Percentiles rank a stretch among this genome's conserved stretches.
These are phyloP conservation scores for Amanita jacksonii DNA, from an alignment of 768 basidiomycete genomes.

Conservation along the genomic window DNA sequence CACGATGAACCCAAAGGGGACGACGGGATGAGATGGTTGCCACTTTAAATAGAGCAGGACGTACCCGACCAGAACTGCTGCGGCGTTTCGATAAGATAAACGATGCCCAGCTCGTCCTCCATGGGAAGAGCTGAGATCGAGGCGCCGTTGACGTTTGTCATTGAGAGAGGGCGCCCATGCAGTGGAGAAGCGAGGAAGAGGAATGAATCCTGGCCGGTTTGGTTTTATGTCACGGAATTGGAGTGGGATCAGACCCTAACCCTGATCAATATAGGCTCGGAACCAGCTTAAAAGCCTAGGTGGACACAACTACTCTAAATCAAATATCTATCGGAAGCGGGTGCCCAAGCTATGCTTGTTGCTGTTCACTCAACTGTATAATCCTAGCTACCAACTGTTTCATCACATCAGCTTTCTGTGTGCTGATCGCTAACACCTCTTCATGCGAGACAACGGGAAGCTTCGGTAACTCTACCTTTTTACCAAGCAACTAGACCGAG, in stretches of 20 bases:
- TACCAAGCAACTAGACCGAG: constrained; percentile 55
- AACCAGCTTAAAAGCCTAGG: too few relatives aligned
- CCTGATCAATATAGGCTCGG: neutral
- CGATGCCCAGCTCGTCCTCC: constrained; percentile 68
- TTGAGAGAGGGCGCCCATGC: constrained; percentile 18
- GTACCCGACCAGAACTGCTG: constrained; percentile 89
- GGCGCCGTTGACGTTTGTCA: constrained; percentile 19
- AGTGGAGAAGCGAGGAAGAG: neutral
- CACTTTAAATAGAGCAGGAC: constrained; percentile 15
- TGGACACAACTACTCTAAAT: too few relatives aligned
- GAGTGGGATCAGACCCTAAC: constrained; percentile 8
- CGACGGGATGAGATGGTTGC: neutral
- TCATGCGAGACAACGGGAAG: constrained; percentile 60
- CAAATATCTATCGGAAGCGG: neutral
- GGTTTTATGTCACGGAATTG: constrained; percentile 7
- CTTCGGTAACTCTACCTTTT: constrained; percentile 28
- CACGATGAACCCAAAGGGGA: neutral
- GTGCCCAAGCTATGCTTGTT: constrained; percentile 1
- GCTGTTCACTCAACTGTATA: constrained; percentile 26
- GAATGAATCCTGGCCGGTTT: neutral
- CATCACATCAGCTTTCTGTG: constrained; percentile 63
- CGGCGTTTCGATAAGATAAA: constrained; percentile 73
- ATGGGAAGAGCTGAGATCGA: constrained; percentile 27
- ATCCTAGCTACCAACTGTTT: constrained; percentile 58
- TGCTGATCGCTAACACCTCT: constrained; percentile 64